Evolutionary conservation across 495 filamentous ascomycete genomes (phyloP), one percentile per base, ranked within the genome.

Genomic region (Umbilicaria muhlenbergii): DNA sequence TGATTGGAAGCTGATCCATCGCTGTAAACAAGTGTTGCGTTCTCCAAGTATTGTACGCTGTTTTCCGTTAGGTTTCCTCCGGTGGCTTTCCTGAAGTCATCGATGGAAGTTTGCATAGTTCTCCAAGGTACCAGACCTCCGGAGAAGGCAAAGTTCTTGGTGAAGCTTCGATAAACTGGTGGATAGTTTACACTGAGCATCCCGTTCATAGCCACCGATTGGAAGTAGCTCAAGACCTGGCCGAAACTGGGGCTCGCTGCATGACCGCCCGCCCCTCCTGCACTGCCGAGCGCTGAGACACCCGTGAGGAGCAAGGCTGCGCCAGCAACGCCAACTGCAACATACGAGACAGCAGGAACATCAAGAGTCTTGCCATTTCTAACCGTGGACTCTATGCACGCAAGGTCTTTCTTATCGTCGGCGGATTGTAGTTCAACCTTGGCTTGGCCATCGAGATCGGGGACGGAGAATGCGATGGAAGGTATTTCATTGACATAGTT

Each of bases 121-220:
- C 66, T 73, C 87, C 89, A 94, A 3, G 80, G 73, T 38, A 98
- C 70, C 47, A 95, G 57, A 17, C 88, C 89, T 19, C 79, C 81
- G 48, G 84, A 87, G 68, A 94, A 98, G 34, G 70, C 86, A 61
- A 98, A 98, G 59, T 96, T 98, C 62, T 80, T 81, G 34, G 83
- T 60, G 58, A 93, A 98, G 55, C 78, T 87, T 45, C 75, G 70
- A 61, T 96, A 96, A 19, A 96, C 75, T 21, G 74, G 59, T 5
- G 91, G 91, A 53, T 93, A 86, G 51, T 78, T 74, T 51, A 87
- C 86, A 48, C 81, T 89, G 57, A 95, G 61, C 91, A 96, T 95
- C 42, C 91, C 91, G 57, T 88, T 94, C 66, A 87, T 81, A 15
- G 91, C 88, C 61, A 98, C 78, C 24, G 78, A 78, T 63, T 96